phyloP scores from a whole-genome alignment of 2,329 filamentous ascomycete species.

The Polytolypa hystricis region DNA sequence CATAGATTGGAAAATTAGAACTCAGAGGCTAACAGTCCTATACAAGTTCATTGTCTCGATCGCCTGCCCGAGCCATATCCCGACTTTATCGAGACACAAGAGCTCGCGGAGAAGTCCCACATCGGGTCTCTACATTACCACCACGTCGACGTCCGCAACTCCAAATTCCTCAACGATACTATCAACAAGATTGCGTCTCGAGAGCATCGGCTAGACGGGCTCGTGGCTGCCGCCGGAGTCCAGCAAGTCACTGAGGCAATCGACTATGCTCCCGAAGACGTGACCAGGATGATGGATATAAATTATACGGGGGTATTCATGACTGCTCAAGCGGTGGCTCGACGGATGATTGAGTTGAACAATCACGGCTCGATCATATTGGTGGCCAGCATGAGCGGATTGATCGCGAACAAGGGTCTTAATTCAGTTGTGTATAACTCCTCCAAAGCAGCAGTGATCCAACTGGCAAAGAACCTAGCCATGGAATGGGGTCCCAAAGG shows the following conservation, averaged over 20 bases:
- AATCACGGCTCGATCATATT: slow-evolving; percentile 37
- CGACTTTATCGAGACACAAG: slow-evolving; percentile 31
- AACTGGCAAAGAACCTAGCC: slow-evolving; percentile 40
- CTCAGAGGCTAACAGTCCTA: background rate
- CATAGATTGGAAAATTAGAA: background rate
- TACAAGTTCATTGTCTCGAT: slow-evolving; percentile 39
- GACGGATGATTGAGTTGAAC: slow-evolving; percentile 11
- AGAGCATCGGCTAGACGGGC: slow-evolving; percentile 26
- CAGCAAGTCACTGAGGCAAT: slow-evolving; percentile 33
- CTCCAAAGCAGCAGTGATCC: slow-evolving; percentile 44
- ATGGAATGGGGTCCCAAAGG: slow-evolving; percentile 42
- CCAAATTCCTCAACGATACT: slow-evolving; percentile 21
- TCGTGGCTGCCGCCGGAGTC: slow-evolving; percentile 33
- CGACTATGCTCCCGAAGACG: slow-evolving; percentile 30
- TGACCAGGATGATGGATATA: slow-evolving; percentile 35
- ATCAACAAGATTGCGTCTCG: slow-evolving; percentile 8
- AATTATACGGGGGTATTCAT: slow-evolving; percentile 42
- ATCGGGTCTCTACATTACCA: slow-evolving; percentile 34
- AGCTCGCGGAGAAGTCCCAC: slow-evolving; percentile 22
- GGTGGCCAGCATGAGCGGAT: slow-evolving; percentile 41
- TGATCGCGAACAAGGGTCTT: slow-evolving; percentile 40
- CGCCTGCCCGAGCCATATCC: slow-evolving; percentile 31
- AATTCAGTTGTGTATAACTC: slow-evolving; percentile 39
- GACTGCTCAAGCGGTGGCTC: slow-evolving; percentile 36
- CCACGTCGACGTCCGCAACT: slow-evolving; percentile 37